Evolutionary conservation across 2,329 filamentous ascomycete species (phyloP).

Genomic region (Curvularia sp.): DNA sequence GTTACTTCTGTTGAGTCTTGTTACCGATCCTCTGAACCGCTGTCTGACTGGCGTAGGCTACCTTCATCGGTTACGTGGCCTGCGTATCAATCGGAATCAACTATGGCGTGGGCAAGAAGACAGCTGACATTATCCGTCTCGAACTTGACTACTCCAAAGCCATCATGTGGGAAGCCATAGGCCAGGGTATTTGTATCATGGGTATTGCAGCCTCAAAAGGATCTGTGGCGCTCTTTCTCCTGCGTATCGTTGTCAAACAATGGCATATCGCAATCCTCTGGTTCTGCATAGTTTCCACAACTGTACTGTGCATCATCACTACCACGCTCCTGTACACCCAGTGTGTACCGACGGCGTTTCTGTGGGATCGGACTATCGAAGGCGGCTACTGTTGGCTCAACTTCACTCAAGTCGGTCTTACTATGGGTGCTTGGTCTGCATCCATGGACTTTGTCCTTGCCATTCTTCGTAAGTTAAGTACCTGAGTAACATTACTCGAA

Average conservation of each 20-base stretch:
- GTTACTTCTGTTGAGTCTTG: neutral
- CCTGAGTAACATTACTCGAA: neutral
- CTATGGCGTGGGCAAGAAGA: constrained; percentile 40
- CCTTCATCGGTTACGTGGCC: constrained; percentile 36
- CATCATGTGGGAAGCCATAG: constrained; percentile 44
- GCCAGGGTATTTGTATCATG: constrained; percentile 42
- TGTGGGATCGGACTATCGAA: constrained; percentile 38
- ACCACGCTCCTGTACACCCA: constrained; percentile 38
- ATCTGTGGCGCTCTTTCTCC: constrained; percentile 40
- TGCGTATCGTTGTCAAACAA: constrained; percentile 38
- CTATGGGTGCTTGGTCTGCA: constrained; percentile 44
- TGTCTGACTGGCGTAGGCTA: constrained; percentile 20
- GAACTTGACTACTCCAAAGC: constrained; percentile 37
- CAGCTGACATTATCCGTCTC: constrained; percentile 25
- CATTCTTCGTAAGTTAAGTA: constrained; percentile 32
- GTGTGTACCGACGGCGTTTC: constrained; percentile 34
- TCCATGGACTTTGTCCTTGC: constrained; percentile 47
- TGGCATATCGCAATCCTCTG: constrained; percentile 43
- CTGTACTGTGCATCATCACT: constrained; percentile 36
- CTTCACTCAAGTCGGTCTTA: constrained; percentile 37
- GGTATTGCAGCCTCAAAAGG: constrained; percentile 42
- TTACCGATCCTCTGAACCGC: neutral
- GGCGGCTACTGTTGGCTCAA: constrained; percentile 38
- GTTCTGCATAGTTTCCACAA: constrained; percentile 39
- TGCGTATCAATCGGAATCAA: constrained; percentile 34